Base-by-base conservation (phyloP, 2,329 filamentous ascomycete species). In the Xylariales sp. region DNA sequence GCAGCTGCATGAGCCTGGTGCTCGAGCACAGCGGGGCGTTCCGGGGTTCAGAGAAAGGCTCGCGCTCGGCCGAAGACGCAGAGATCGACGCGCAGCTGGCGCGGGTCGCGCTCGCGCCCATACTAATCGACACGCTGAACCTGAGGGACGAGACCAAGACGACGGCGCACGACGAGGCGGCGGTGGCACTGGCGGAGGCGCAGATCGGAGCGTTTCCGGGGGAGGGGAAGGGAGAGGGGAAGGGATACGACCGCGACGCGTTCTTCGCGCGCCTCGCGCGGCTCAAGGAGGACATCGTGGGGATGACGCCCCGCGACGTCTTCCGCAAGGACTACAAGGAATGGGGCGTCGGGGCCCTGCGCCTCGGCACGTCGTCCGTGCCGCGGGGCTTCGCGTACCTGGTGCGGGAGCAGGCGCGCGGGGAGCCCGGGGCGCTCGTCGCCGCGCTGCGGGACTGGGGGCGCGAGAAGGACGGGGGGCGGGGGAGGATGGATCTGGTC, bases 321-420 rank as follows among this genome's bases (percentile, higher is more conserved):
- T 79, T 95, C 60, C 85, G 91, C 70, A 95, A 95, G 78, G 93
- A 97, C 80, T 97, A 94, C 80, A 97, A 97, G 81, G 85, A 92
- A 75, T 96, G 92, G 92, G 81, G 80, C 10, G 87, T 89, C 63
- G 81, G 81, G 10, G 81, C 79, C 0, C 76, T 88, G 45, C 83
- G 80, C 18, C 83, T 95, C 4, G 92, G 92, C n/a, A 88, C 93
- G 62, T 87, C 88, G 73, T 87, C 87, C 49, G 83, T 90, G 2
- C 87, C 91, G 3, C 89, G 89, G 71, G 80, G 85, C n/a, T 79
- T 94, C 5, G 79, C 80, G 4, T 92, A 89, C 69, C 78, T 94
- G 46, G 76, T 87, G 10, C 74, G 52, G 16, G 34, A 78, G 14
- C 87, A 88, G 72, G 87, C 86, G 1, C 83, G 80, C 2, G 80